These are phyloP conservation scores for Flaveria linearis DNA, from an alignment of 129 eudicot species.

Conservation along the genomic window DNA sequence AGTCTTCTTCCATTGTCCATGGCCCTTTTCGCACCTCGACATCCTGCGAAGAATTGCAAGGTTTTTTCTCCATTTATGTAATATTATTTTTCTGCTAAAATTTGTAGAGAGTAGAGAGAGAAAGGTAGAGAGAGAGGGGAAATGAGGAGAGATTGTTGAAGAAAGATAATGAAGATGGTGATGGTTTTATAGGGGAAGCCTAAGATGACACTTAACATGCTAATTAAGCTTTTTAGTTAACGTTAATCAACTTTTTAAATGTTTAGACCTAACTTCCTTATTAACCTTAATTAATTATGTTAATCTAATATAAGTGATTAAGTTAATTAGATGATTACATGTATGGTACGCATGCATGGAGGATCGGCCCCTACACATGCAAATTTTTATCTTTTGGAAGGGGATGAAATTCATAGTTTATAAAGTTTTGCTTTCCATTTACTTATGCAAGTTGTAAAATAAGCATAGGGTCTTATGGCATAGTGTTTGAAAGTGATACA, in stretches of 20 bases:
- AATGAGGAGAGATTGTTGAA: slow-evolving; percentile 35
- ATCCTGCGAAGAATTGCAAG: slow-evolving; percentile 63
- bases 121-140: slow-evolving; percentile 22
- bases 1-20: slow-evolving; percentile 99
- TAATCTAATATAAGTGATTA: slow-evolving; percentile 7
- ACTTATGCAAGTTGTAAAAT: background rate
- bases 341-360: slow-evolving; percentile 18
- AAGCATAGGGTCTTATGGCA: background rate
- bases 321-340: background rate
- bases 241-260: slow-evolving; percentile 33
- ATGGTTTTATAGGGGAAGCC: slow-evolving; percentile 48
- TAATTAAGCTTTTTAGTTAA: slow-evolving; percentile 32
- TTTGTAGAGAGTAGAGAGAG: slow-evolving; percentile 21
- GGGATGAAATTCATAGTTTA: background rate
- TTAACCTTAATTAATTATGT: slow-evolving; percentile 15
- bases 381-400: background rate
- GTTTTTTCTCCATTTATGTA: slow-evolving; percentile 62
- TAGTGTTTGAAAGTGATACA: background rate
- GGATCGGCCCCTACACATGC: slow-evolving; percentile 17
- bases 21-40: slow-evolving; percentile 95
- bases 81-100: slow-evolving; percentile 2
- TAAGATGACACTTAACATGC: slow-evolving; percentile 41
- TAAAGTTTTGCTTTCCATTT: background rate
- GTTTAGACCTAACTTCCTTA: slow-evolving; percentile 54
- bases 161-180: slow-evolving; percentile 48